A percentile compares a stretch with the other conserved stretches of the same genome.
Evolutionary conservation across 2,329 filamentous ascomycete species (phyloP).

Genomic region (Pyrenophora seminiperda): DNA sequence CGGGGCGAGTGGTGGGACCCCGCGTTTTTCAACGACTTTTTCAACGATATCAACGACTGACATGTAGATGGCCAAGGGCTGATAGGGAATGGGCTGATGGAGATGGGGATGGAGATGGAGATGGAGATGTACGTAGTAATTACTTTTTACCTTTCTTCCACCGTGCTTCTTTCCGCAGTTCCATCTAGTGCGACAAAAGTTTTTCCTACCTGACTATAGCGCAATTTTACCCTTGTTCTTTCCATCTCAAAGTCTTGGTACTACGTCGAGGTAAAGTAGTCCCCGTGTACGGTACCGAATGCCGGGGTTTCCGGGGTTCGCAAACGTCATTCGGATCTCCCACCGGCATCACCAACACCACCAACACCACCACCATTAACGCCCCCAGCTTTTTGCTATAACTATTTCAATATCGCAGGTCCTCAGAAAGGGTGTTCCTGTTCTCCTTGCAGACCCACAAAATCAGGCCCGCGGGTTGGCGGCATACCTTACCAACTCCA

Average conservation of each 20-base stretch:
- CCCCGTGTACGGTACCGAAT: conserved; percentile 1
- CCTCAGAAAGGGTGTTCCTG: no score
- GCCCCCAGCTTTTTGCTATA: no score
- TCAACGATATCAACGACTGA: neutral
- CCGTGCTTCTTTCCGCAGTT: no score
- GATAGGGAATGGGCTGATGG: neutral
- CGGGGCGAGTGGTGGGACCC: conserved; percentile 21
- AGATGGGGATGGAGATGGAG: neutral
- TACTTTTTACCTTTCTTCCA: no score
- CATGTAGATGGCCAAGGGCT: neutral
- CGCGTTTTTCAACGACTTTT: conserved; percentile 4
- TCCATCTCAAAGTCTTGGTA: neutral
- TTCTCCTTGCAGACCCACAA: no score
- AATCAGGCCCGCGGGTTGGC: conserved; percentile 17
- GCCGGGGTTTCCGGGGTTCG: conserved; percentile 7
- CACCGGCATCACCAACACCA: neutral
- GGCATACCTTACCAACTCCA: neutral
- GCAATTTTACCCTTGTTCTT: neutral
- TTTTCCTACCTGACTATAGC: neutral
- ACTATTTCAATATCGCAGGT: no score
- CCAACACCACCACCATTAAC: no score
- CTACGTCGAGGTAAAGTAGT: neutral
- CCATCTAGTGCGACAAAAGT: no score
- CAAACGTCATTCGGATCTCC: neutral
- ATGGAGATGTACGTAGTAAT: no score